Conservation (phyloP, 2,329 filamentous ascomycete genomes). For the Ophidiomyces ophidiicola region DNA sequence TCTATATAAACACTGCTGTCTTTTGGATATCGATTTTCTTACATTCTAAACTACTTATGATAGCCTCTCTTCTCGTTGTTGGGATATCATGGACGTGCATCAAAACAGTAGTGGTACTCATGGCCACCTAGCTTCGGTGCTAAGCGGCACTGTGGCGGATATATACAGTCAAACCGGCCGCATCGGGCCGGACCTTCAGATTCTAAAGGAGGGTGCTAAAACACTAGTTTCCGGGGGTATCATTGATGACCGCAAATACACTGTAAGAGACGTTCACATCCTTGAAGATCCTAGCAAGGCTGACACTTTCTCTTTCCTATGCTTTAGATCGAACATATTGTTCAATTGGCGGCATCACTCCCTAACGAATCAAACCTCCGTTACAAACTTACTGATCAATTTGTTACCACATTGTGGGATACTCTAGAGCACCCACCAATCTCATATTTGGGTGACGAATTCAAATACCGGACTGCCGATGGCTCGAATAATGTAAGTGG, state of each 20-base stretch:
- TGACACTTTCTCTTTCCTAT: background rate
- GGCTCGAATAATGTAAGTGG: constrained; percentile 18
- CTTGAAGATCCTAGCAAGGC: background rate
- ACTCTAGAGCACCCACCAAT: constrained; percentile 25
- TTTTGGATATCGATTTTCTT: too few species aligned
- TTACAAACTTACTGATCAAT: constrained; percentile 18
- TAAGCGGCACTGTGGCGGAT: constrained; percentile 4
- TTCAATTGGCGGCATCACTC: constrained; percentile 9
- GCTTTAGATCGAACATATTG: constrained; percentile 9
- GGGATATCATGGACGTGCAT: background rate
- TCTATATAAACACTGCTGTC: too few species aligned
- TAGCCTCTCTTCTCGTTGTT: background rate
- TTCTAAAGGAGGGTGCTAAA: constrained; percentile 1
- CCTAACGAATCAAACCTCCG: constrained; percentile 14
- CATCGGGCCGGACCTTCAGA: constrained; percentile 4
- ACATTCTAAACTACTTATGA: background rate
- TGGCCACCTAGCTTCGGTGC: constrained; percentile 1
- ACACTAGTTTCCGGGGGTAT: constrained; percentile 2
- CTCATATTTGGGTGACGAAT: constrained; percentile 23
- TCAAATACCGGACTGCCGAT: constrained; percentile 26
- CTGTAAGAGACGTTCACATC: background rate
- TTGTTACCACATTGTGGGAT: constrained; percentile 24
- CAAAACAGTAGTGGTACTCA: background rate
- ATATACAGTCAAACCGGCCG: constrained; percentile 7
- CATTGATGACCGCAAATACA: constrained; percentile 9